These are phyloP conservation scores for Talaromyces islandicus DNA, from an alignment of 2,329 filamentous ascomycete species.

Conservation along the genomic window DNA sequence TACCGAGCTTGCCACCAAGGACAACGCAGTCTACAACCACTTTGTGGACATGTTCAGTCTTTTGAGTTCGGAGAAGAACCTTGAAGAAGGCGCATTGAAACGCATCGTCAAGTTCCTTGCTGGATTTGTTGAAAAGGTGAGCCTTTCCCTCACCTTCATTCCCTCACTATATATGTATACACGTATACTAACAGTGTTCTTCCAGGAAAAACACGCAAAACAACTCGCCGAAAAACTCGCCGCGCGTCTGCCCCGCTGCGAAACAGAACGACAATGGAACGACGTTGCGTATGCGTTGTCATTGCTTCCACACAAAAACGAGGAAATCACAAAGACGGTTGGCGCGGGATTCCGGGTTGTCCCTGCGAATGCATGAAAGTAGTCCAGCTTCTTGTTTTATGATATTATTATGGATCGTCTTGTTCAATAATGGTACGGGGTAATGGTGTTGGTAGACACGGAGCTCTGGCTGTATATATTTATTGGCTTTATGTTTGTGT, in stretches of 20 bases:
- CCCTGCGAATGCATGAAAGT: constrained; percentile 50
- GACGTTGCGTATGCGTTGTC: constrained; percentile 92
- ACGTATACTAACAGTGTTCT: constrained; percentile 13
- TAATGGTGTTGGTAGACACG: not conserved
- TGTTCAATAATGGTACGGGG: not conserved
- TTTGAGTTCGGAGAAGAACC: constrained; percentile 69
- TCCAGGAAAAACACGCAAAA: constrained; percentile 90
- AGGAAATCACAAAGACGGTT: constrained; percentile 40
- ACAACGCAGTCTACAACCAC: constrained; percentile 98
- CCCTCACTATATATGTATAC: not conserved
- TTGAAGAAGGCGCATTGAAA: constrained; percentile 81
- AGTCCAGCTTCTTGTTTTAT: not conserved
- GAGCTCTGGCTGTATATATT: not conserved
- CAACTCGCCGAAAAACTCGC: constrained; percentile 91
- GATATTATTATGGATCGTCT: not conserved
- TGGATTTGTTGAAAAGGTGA: constrained; percentile 93
- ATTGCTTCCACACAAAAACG: constrained; percentile 67
- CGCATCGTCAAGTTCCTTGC: constrained; percentile 88
- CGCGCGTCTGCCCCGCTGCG: constrained; percentile 74
- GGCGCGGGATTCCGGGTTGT: constrained; percentile 54
- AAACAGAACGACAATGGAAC: constrained; percentile 93
- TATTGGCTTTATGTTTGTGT: too few relatives aligned
- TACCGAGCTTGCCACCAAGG: constrained; percentile 92
- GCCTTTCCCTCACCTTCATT: not conserved
- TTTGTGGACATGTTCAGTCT: constrained; percentile 99